Percentiles rank a stretch among this genome's conserved stretches.
phyloP scores from a whole-genome alignment of 805 yeast species.

The Pichia californica region DNA sequence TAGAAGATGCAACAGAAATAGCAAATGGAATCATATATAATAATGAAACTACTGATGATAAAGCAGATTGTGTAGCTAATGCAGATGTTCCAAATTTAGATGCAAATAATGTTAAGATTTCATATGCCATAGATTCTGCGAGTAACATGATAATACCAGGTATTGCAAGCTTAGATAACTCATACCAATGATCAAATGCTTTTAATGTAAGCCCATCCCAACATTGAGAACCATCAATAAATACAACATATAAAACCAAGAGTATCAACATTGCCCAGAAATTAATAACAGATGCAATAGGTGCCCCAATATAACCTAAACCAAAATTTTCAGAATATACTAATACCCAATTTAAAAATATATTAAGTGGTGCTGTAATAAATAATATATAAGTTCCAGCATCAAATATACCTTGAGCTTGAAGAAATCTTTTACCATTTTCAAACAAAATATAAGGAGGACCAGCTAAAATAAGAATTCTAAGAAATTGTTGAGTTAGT shows the following conservation, averaged over 20 bases:
- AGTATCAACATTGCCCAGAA: slow-evolving; percentile 63
- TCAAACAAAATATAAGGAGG: slow-evolving; percentile 70
- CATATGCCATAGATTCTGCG: slow-evolving; percentile 53
- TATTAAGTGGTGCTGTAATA: slow-evolving; percentile 68
- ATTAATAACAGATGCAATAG: slow-evolving; percentile 63
- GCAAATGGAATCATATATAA: slow-evolving; percentile 54
- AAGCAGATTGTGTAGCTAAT: slow-evolving; percentile 50
- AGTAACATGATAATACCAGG: slow-evolving; percentile 50
- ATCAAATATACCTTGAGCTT: slow-evolving; percentile 74
- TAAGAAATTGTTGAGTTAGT: slow-evolving; percentile 53
- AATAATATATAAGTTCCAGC: slow-evolving; percentile 66
- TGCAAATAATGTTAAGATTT: slow-evolving; percentile 47
- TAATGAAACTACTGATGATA: slow-evolving; percentile 46
- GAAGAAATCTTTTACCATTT: slow-evolving; percentile 65
- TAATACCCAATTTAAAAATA: slow-evolving; percentile 54
- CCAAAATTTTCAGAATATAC: slow-evolving; percentile 56
- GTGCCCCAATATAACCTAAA: slow-evolving; percentile 71
- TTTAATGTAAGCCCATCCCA: slow-evolving; percentile 54
- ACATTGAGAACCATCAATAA: slow-evolving; percentile 59
- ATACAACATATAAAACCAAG: slow-evolving; percentile 47
- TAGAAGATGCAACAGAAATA: slow-evolving; percentile 47
- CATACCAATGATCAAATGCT: slow-evolving; percentile 32
- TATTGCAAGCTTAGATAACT: slow-evolving; percentile 39
- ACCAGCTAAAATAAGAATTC: slow-evolving; percentile 54
- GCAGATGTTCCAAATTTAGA: slow-evolving; percentile 47